Evolutionary conservation across 2,329 filamentous ascomycete genomes (phyloP), one percentile per base, ranked within the genome.

Genomic region (Aotearoamyces nothofagi): DNA sequence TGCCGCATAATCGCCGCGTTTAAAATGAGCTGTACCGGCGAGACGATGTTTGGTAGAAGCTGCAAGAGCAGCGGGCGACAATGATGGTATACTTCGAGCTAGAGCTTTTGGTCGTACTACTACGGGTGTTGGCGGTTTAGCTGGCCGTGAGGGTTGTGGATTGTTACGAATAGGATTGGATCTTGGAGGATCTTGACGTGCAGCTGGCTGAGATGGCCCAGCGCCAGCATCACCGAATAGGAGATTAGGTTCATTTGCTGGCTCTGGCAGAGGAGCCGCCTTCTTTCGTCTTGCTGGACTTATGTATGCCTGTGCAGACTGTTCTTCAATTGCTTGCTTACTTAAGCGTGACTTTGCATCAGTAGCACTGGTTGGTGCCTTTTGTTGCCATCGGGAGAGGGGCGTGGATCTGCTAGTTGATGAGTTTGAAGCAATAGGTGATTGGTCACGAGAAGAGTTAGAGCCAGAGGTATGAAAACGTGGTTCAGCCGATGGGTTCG

Each of bases 1-100:
- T 7, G 79, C 68, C 11, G 81, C 78, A 51, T 83, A 98, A 52
- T 98, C 90, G 17, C 90, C 90, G 19, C 82, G 73, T 54, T 94
- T 96, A 58, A 93, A 96, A 39, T 92, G 80, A 30, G 79, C 77
- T 7, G 84, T 82, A 11, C 87, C 90, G 38, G 76, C 74, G 26
- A 77, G 64, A 9, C 90, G 78, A 43, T 90, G 71, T 26, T 70
- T 66, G n/a, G 78, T 77, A 7, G 83, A 93, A 4, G 70, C 70
- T 38, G 77, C 68, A 11, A 94, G 61, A 1, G 76, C 74, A 5
- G 72, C 65, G 2, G 74, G 56, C 4, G 80, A 75, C 9, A 92
- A 59, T 1, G 64, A 48, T 2, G 87, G 86, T 17, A 66, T 57
- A 10, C 51, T 53, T 29, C 69, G 58, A 5, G 54, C 46, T 9